Base-by-base conservation (phyloP, 495 filamentous ascomycete genomes). In the Saxispiralis lemnorum region DNA sequence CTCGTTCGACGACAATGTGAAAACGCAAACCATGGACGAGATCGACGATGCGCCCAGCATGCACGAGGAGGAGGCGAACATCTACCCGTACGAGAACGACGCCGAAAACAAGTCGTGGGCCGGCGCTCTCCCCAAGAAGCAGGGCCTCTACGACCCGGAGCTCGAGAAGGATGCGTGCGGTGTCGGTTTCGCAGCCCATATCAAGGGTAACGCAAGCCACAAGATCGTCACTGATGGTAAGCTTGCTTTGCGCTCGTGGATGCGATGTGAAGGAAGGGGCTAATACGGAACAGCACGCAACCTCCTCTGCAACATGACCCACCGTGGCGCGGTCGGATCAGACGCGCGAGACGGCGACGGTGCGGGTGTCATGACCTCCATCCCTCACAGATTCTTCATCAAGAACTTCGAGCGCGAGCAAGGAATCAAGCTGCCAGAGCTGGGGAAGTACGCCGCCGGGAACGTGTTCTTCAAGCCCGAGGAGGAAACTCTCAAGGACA, bases 391-490 rank as follows among this genome's bases (percentile, higher is more conserved):
- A 61, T 99, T 99, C 64, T 99, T 99, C 61, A 67, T 94, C 53
- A 99, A 99, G 66, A 93, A 96, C 61, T 95, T 99, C 58, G 86
- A 81, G 60, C 78, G 80, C 38, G 82, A 95, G 63, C 78, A 79
- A 53, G 82, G 79, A 45, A 74, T 89, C 48, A 77, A 80, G 54
- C 73, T 99, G 33, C 89, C 89, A 38, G 78, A 82, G 19, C 67
- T 78, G 52, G 89, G 89, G 49, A 82, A 96, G 64, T 99, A 99
- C 69, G 89, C 89, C 31, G 88, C 84, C 56, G 89, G 89, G 35
- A 99, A 99, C 60, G 64, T 99, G 40, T 99, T 99, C 67, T 96
- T 99, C 72, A 96, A 95, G 67, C 92, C 89, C 31, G 83, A 94
- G 52, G 71, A 78, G 51, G 86, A 93, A 53, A 75, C 82, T 17